phyloP scores from a whole-genome alignment of 768 basidiomycete species.

The Lactarius hengduanensis region DNA sequence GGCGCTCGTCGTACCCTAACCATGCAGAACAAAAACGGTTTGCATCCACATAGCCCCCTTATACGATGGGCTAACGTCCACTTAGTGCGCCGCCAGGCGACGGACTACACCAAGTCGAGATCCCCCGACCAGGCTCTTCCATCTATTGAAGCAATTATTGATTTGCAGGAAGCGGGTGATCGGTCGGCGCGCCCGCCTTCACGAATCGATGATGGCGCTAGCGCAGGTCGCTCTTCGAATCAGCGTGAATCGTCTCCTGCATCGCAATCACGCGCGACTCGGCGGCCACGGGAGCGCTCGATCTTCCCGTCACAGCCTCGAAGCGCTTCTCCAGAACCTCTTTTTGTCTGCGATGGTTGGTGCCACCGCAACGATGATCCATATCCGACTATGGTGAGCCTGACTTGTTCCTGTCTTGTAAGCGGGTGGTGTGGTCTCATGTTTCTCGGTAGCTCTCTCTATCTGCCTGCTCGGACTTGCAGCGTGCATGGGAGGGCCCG shows the following conservation, averaged over 20 bases:
- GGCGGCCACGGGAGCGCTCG: conserved; percentile 2
- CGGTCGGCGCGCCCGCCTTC: not conserved
- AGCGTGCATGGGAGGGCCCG: conserved; percentile 30
- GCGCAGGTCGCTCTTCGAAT: not conserved
- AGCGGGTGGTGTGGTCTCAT: not conserved
- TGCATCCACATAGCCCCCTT: not conserved
- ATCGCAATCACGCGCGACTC: not conserved
- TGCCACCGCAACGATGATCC: conserved; percentile 10
- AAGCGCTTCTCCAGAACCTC: conserved; percentile 28
- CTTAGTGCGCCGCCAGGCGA: conserved; percentile 23
- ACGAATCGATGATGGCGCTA: not conserved
- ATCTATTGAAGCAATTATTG: not conserved
- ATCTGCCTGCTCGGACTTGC: conserved; percentile 31
- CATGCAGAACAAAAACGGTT: conserved; percentile 25
- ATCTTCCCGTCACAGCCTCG: conserved; percentile 8
- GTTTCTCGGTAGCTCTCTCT: conserved; percentile 23
- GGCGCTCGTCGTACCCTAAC: conserved; percentile 30
- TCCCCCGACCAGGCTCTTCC: not conserved
- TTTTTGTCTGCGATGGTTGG: conserved; percentile 29
- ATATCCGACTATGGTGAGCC: conserved; percentile 23
- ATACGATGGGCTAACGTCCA: not conserved
- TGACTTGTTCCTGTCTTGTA: not conserved
- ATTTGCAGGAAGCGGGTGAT: not conserved
- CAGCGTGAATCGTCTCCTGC: not conserved
- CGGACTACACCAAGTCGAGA: not conserved